phyloP scores from a whole-genome alignment of 2,329 filamentous ascomycete species.

The Alternaria hordeiaustralica region DNA sequence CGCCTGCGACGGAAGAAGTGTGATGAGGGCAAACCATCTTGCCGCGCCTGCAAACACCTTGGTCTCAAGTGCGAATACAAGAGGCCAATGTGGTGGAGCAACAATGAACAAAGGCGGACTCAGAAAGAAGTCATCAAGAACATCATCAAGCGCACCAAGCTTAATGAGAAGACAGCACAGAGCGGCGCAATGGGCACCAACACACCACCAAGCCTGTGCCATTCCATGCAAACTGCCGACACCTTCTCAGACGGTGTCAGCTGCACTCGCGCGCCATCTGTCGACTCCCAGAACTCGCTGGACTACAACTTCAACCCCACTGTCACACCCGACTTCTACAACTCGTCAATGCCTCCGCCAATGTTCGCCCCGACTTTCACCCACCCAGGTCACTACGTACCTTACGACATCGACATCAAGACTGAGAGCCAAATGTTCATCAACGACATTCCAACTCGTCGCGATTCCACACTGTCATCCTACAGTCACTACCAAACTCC shows the following conservation, averaged over 20 bases:
- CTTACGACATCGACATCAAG: slow-evolving; percentile 95
- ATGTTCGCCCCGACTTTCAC: slow-evolving; percentile 52
- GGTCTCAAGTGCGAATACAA: slow-evolving; percentile 94
- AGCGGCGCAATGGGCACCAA: slow-evolving; percentile 57
- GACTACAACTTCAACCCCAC: slow-evolving; percentile 71
- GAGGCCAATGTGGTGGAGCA: slow-evolving; percentile 96
- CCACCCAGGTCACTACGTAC: slow-evolving; percentile 69
- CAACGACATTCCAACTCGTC: slow-evolving; percentile 83
- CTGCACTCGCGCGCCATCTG: slow-evolving; percentile 73
- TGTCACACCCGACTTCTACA: slow-evolving; percentile 63
- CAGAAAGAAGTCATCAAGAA: slow-evolving; percentile 97
- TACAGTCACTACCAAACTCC: slow-evolving; percentile 91
- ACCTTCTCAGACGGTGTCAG: slow-evolving; percentile 77
- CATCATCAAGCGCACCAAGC: slow-evolving; percentile 96
- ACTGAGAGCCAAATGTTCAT: slow-evolving; percentile 94
- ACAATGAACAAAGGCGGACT: slow-evolving; percentile 80
- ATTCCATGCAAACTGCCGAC: slow-evolving; percentile 81
- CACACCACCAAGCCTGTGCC: slow-evolving; percentile 79
- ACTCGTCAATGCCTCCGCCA: slow-evolving; percentile 64
- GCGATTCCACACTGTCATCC: slow-evolving; percentile 87
- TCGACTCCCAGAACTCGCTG: slow-evolving; percentile 77
- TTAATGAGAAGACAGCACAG: slow-evolving; percentile 79
- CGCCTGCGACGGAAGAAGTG: slow-evolving; percentile 73
- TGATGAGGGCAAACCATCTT: slow-evolving; percentile 69
- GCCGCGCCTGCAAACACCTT: slow-evolving; percentile 71